A percentile compares a stretch with the other conserved stretches of the same genome.
These are phyloP conservation scores for Linnemannia exigua DNA, from an alignment of 192 early-diverging fungal species.

Conservation along the genomic window DNA sequence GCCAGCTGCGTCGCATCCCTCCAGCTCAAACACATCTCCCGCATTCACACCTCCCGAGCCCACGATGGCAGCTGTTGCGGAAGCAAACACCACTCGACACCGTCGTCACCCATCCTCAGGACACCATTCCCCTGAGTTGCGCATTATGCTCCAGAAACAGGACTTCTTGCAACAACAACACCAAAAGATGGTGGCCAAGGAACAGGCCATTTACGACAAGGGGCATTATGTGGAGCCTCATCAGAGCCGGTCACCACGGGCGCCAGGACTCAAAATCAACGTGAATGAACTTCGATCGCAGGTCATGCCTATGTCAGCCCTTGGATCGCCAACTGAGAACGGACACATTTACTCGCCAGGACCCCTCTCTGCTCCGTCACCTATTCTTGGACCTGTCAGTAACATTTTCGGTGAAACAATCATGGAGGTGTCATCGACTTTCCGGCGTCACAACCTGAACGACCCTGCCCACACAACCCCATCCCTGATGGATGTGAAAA, in stretches of 20 bases:
- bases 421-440: conserved; percentile 38
- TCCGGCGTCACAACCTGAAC: conserved; percentile 48
- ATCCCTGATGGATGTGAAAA: conserved; percentile 19
- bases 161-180: conserved; percentile 49
- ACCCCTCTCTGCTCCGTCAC: conserved; percentile 48
- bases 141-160: conserved; percentile 42
- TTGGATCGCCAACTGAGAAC: conserved; percentile 40
- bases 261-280: conserved; percentile 40
- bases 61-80: background rate
- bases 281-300: conserved; percentile 35
- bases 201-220: conserved; percentile 15
- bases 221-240: conserved; percentile 38
- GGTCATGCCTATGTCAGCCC: conserved; percentile 27
- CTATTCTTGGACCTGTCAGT: conserved; percentile 23
- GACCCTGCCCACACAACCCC: conserved; percentile 12
- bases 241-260: conserved; percentile 43
- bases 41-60: conserved; percentile 30
- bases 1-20: conserved; percentile 27
- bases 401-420: conserved; percentile 20
- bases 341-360: conserved; percentile 34
- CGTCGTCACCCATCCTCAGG: conserved; percentile 55
- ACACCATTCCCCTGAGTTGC: conserved; percentile 47
- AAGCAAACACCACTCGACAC: conserved; percentile 27
- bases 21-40: conserved; percentile 28
- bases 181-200: conserved; percentile 44